phyloP scores from a whole-genome alignment of 345 rosid genomes.

The Garcia nutans region DNA sequence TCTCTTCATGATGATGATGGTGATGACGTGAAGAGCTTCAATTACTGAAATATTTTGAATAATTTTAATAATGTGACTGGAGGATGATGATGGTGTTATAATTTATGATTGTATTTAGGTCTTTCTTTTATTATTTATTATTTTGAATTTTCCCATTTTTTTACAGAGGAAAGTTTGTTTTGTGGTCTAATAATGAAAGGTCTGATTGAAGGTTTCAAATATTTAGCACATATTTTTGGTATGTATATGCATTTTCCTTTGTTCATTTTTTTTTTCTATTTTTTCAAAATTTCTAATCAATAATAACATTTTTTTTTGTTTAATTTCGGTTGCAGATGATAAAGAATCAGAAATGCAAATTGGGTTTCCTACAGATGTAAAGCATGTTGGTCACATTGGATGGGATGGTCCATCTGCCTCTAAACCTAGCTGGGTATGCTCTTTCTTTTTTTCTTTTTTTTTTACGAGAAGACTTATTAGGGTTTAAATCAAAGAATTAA shows the following conservation, averaged over 20 bases:
- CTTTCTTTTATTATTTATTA: neutral
- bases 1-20: neutral
- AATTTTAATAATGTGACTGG: neutral
- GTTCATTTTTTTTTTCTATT: too few relatives aligned
- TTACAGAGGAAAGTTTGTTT: too few relatives aligned
- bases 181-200: conserved; percentile 44
- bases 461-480: too few relatives aligned
- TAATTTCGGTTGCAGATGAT: conserved; percentile 33
- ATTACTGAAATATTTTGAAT: too few relatives aligned
- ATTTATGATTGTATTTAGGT: neutral
- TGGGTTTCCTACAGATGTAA: conserved; percentile 77
- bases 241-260: neutral
- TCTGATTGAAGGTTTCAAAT: conserved; percentile 53
- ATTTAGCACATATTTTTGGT: conserved; percentile 58
- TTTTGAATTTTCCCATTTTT: neutral
- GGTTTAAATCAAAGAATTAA: neutral
- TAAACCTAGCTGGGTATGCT: conserved; percentile 60
- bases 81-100: neutral
- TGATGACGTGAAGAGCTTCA: too few relatives aligned
- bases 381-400: conserved; percentile 79
- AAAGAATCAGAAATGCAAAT: conserved; percentile 62
- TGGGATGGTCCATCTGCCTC: conserved; percentile 54
- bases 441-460: neutral
- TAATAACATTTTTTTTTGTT: too few relatives aligned
- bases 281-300: too few relatives aligned